Evolutionary conservation across 306 rosid species (phyloP), one percentile per base, ranked within the genome.

Genomic region (Cicer cuneatum): DNA sequence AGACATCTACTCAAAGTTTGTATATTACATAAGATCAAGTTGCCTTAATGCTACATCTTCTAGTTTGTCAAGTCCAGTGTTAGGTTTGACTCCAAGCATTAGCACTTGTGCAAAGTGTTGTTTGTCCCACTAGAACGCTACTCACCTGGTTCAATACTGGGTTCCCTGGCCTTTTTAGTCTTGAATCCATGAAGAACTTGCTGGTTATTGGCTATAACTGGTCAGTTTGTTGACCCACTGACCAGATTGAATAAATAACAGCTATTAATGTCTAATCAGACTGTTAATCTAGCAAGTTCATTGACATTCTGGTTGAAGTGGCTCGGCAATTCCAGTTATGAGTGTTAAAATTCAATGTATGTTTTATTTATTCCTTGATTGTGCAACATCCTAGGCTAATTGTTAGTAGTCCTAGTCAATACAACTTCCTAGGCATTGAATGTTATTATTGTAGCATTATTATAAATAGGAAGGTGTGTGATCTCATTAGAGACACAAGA

Each of bases 301-400:
- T 40, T 11, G 21, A 8, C 16, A 53, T n/a, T 40, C 66, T 56
- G 62, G 41, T 71, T 12, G 62, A 69, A 49, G 62, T 69, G 37
- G 47, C 43, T 52, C 39, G 19, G 40, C 41, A 19, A 11, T 38
- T 71, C 52, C 66, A 16, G 13, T 53, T 39, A 39, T 33, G n/a
- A n/a, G n/a, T n/a, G n/a, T n/a, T n/a, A n/a, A n/a, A n/a, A n/a
- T n/a, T n/a, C n/a, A n/a, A n/a, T n/a, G n/a, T n/a, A n/a, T n/a
- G n/a, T n/a, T n/a, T n/a, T n/a, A n/a, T n/a, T n/a, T n/a, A n/a
- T n/a, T n/a, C n/a, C n/a, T n/a, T n/a, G n/a, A n/a, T n/a, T n/a
- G n/a, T n/a, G n/a, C n/a, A n/a, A n/a, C n/a, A n/a, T n/a, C n/a
- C n/a, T n/a, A n/a, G n/a, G n/a, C n/a, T n/a, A n/a, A n/a, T n/a